Conservation (phyloP, 768 basidiomycete genomes). For the Podaxis sp. region DNA sequence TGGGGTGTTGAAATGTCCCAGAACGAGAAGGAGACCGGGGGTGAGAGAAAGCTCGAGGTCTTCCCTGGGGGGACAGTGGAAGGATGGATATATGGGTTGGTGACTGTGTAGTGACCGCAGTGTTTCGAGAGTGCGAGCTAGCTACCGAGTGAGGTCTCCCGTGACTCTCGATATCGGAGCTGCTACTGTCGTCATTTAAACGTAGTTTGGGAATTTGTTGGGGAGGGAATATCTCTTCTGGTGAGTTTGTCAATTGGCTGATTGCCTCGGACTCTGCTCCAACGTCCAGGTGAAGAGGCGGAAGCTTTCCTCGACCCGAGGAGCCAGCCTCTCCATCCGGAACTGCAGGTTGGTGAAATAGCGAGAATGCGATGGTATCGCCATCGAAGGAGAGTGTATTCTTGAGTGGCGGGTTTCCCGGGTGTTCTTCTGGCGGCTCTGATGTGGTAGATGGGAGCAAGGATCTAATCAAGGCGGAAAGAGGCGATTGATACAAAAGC, state of each 20-base stretch:
- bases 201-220: neutral
- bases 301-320: neutral
- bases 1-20: neutral
- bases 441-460: neutral
- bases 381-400: neutral
- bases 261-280: neutral
- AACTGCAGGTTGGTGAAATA: neutral
- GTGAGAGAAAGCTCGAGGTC: neutral
- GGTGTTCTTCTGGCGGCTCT: neutral
- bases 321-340: neutral
- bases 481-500: neutral
- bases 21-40: neutral
- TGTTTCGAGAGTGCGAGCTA: neutral
- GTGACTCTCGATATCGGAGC: neutral
- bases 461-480: neutral
- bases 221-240: neutral
- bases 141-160: neutral
- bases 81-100: neutral
- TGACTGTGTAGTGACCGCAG: neutral
- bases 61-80: neutral
- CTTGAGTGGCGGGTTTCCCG: neutral
- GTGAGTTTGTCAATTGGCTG: neutral
- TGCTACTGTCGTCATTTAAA: neutral
- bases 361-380: neutral
- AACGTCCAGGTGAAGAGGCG: neutral